Conservation (phyloP, 805 yeast species). For the Metschnikowia vanudenii region DNA sequence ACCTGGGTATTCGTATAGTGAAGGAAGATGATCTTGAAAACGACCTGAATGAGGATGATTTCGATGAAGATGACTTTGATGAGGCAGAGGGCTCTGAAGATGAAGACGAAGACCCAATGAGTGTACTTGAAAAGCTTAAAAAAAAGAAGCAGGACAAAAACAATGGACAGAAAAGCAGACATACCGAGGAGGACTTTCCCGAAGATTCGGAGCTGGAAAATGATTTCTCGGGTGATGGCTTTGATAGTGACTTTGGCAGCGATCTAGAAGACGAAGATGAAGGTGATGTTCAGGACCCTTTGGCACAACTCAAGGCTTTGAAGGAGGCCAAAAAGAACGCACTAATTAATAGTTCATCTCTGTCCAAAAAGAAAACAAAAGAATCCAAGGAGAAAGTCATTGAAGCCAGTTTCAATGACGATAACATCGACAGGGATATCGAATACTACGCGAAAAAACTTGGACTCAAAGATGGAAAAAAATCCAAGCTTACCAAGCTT, state of each 20-base stretch:
- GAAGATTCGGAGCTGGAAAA: background rate
- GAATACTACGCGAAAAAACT: slow-evolving; percentile 79
- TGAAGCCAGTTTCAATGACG: slow-evolving; percentile 17
- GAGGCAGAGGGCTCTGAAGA: slow-evolving; percentile 18
- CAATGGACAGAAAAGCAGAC: background rate
- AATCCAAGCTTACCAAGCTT: slow-evolving; percentile 42
- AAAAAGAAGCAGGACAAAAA: slow-evolving; percentile 8
- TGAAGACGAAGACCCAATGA: slow-evolving; percentile 25
- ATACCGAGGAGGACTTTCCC: slow-evolving; percentile 3
- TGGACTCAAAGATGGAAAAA: slow-evolving; percentile 59
- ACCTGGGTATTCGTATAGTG: slow-evolving; percentile 8
- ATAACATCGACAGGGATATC: slow-evolving; percentile 61
- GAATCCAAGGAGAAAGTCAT: slow-evolving; percentile 13
- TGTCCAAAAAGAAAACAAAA: slow-evolving; percentile 3
- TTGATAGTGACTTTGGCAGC: slow-evolving; percentile 14
- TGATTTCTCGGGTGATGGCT: slow-evolving; percentile 8
- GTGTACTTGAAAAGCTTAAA: slow-evolving; percentile 21
- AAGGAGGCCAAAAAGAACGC: slow-evolving; percentile 7
- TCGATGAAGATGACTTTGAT: slow-evolving; percentile 8
- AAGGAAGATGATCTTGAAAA: slow-evolving; percentile 19
- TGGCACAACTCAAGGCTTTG: slow-evolving; percentile 25
- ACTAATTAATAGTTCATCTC: background rate
- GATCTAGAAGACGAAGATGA: slow-evolving; percentile 15
- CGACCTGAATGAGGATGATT: background rate
- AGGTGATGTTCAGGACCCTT: slow-evolving; percentile 23